phyloP scores from a whole-genome alignment of 1,139 yeast genomes.

The Zygosaccharomyces sapae region DNA sequence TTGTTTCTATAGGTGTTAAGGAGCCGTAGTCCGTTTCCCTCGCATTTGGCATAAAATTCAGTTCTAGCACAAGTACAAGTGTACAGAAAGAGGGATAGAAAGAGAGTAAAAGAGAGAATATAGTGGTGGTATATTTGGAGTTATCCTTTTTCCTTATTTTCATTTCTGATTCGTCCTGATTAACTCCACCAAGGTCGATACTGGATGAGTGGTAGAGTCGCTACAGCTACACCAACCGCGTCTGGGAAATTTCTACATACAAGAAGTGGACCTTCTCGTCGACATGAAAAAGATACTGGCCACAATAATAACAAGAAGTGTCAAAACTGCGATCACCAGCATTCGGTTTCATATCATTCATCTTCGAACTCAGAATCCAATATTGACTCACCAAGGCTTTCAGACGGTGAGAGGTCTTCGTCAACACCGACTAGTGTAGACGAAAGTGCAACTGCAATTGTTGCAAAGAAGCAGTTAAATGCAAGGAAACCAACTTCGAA shows the following conservation, averaged over 20 bases:
- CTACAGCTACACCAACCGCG: background rate
- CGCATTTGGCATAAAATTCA: background rate
- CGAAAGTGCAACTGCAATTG: constrained; percentile 13
- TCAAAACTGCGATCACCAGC: constrained; percentile 11
- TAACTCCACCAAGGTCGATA: background rate
- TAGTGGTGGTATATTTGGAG: background rate
- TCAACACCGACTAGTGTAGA: constrained; percentile 29
- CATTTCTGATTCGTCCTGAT: background rate
- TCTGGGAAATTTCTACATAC: constrained; percentile 2
- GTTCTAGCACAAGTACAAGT: background rate
- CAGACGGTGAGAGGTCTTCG: constrained; percentile 21
- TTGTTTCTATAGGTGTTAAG: background rate
- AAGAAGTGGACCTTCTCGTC: constrained; percentile 4
- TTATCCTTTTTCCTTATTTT: background rate
- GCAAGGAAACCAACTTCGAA: constrained; percentile 1
- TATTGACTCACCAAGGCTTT: constrained; percentile 21
- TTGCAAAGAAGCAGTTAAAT: constrained; percentile 8
- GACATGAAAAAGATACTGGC: background rate
- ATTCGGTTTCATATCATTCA: constrained; percentile 20
- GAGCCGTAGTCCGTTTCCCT: background rate
- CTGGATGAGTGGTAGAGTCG: constrained; percentile 1
- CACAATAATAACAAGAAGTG: constrained; percentile 1
- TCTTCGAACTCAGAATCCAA: constrained; percentile 26
- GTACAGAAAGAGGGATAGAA: background rate
- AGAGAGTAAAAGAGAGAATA: background rate